A percentile compares a stretch with the other conserved stretches of the same genome.
These are phyloP conservation scores for Penicillium mononematosum DNA, from an alignment of 495 filamentous ascomycete genomes.

Conservation along the genomic window DNA sequence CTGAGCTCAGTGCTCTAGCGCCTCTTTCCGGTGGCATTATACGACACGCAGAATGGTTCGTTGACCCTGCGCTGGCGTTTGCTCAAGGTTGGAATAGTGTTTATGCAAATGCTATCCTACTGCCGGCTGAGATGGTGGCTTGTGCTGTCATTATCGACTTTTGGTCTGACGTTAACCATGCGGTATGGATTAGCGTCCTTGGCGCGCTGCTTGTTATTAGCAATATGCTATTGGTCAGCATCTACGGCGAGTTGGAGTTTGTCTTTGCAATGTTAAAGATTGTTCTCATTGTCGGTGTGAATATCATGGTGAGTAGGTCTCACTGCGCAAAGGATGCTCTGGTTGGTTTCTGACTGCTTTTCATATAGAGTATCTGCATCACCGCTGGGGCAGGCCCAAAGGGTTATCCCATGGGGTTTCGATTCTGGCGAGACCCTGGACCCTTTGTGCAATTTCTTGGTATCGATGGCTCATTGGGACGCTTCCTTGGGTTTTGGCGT, in stretches of 20 bases:
- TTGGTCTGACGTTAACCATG: constrained; percentile 36
- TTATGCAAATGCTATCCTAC: constrained; percentile 33
- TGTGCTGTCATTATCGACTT: constrained; percentile 49
- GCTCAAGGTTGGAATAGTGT: constrained; percentile 31
- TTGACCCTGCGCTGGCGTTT: constrained; percentile 34
- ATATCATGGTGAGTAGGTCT: constrained; percentile 36
- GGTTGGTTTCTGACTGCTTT: neutral
- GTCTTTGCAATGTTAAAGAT: constrained; percentile 41
- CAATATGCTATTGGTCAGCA: constrained; percentile 37
- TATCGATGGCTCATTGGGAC: constrained; percentile 7
- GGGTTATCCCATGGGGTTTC: constrained; percentile 18
- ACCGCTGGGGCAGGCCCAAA: constrained; percentile 27
- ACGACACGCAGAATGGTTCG: constrained; percentile 27
- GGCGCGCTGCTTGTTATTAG: constrained; percentile 42
- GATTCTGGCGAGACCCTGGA: constrained; percentile 20
- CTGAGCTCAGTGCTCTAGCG: constrained; percentile 28
- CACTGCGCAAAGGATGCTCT: neutral
- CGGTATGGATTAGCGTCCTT: constrained; percentile 46
- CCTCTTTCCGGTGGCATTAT: constrained; percentile 32
- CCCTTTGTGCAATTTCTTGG: constrained; percentile 22
- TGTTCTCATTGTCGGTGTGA: constrained; percentile 44
- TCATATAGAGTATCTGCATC: constrained; percentile 37
- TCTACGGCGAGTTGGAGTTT: constrained; percentile 48
- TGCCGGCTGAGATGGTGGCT: constrained; percentile 38
- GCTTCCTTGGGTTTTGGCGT: constrained; percentile 48